A percentile compares a stretch with the other conserved stretches of the same genome.
These are phyloP conservation scores for Hamamelis virginiana DNA, from an alignment of 164 flowering plant genomes.

Conservation along the genomic window DNA sequence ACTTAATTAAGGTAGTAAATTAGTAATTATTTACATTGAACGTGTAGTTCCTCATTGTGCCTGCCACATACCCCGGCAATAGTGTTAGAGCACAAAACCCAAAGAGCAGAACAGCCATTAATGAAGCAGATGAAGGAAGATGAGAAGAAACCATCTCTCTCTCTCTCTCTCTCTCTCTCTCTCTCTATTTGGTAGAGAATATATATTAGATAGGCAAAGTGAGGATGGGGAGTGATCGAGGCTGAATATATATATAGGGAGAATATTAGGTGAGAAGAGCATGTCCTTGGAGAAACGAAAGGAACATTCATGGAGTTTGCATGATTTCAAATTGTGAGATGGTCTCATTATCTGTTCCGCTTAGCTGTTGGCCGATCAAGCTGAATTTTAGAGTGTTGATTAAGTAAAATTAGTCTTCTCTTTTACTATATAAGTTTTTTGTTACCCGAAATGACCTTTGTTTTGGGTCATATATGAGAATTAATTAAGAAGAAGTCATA, in stretches of 20 bases:
- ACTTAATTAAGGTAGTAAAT: too few species aligned
- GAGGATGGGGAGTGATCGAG: background rate
- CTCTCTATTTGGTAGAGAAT: too few species aligned
- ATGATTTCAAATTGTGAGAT: background rate
- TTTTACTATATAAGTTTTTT: background rate
- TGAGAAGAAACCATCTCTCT: background rate
- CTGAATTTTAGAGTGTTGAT: constrained; percentile 41
- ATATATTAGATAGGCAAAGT: too few species aligned
- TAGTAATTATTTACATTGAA: constrained; percentile 32
- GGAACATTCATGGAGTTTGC: background rate
- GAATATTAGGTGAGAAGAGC: background rate
- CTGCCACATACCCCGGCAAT: constrained; percentile 16
- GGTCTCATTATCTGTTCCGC: constrained; percentile 6
- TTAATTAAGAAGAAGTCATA: too few species aligned
- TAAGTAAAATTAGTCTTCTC: constrained; percentile 22
- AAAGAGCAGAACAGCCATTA: constrained; percentile 4
- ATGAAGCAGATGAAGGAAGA: constrained; percentile 9
- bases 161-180: constrained; percentile 5
- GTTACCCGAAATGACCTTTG: constrained; percentile 5
- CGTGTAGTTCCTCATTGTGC: constrained; percentile 36
- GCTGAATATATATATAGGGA: constrained; percentile 11
- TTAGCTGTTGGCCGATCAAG: constrained; percentile 36
- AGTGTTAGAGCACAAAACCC: background rate
- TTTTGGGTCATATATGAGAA: background rate
- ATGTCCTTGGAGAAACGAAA: background rate